Evolutionary conservation across 2,329 filamentous ascomycete species (phyloP).

Genomic region (Aspergillus tubingensis): DNA sequence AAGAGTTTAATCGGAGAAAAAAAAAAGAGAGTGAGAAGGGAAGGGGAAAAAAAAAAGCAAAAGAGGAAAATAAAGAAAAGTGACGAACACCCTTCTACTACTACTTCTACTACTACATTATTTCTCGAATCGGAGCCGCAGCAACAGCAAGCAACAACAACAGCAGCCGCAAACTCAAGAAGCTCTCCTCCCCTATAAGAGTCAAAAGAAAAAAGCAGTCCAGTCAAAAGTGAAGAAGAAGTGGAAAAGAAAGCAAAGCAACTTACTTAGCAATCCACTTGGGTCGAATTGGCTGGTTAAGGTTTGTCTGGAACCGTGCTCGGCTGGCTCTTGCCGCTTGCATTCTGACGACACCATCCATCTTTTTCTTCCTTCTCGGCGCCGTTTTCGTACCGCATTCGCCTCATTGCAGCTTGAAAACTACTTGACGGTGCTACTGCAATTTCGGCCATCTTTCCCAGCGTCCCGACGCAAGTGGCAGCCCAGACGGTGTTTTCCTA

Average conservation of each 20-base stretch:
- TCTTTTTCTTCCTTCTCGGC: slow-evolving; percentile 13
- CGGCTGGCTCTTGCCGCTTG: slow-evolving; percentile 38
- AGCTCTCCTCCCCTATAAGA: neutral
- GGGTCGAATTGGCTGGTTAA: slow-evolving; percentile 24
- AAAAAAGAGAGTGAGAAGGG: neutral
- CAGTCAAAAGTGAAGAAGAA: slow-evolving; percentile 1
- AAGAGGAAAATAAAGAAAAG: slow-evolving; percentile 2
- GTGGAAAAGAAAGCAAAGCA: neutral
- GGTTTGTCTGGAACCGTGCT: slow-evolving; percentile 35
- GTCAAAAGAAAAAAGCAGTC: neutral
- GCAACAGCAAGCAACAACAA: neutral
- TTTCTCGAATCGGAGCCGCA: too few relatives aligned
- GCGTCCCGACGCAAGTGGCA: slow-evolving; percentile 4
- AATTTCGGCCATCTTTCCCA: slow-evolving; percentile 3
- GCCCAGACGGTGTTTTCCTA: neutral
- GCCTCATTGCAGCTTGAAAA: slow-evolving; percentile 5
- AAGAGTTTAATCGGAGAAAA: neutral
- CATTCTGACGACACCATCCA: slow-evolving; percentile 39
- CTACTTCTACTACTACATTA: too few relatives aligned
- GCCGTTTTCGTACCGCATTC: slow-evolving; percentile 32
- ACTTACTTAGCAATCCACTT: neutral
- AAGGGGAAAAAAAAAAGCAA: neutral
- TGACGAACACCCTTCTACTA: neutral
- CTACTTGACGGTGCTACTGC: neutral
- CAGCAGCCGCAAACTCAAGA: neutral